Evolutionary conservation across 2,329 filamentous ascomycete species (phyloP).

Genomic region (Colletotrichum tofieldiae): DNA sequence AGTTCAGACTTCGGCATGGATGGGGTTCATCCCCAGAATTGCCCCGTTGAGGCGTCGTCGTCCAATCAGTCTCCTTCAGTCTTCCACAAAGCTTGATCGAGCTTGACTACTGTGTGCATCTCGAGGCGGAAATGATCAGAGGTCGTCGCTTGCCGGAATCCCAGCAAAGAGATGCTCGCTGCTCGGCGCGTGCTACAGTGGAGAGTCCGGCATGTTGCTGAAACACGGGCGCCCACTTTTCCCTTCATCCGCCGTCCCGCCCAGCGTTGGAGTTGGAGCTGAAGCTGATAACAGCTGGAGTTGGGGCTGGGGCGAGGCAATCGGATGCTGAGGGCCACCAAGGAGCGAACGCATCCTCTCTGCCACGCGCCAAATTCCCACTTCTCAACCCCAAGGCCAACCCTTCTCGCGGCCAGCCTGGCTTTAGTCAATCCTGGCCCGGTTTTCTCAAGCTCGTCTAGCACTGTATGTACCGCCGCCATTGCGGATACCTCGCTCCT

Average conservation of each 20-base stretch:
- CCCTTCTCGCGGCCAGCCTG: background rate
- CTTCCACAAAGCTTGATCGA: constrained; percentile 41
- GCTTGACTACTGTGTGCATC: constrained; percentile 35
- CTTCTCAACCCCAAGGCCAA: background rate
- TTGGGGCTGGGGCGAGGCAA: constrained; percentile 9
- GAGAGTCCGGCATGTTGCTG: constrained; percentile 36
- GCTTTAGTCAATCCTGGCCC: background rate
- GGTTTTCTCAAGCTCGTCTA: background rate
- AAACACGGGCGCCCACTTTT: constrained; percentile 37
- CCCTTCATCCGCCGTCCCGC: constrained; percentile 23
- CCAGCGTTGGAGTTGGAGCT: background rate
- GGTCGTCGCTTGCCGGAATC: constrained; percentile 1
- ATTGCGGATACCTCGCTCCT: background rate
- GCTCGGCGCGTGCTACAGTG: constrained; percentile 37
- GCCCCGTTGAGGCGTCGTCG: constrained; percentile 5
- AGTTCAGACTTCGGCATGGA: constrained; percentile 27
- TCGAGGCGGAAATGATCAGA: constrained; percentile 41
- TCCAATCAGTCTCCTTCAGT: constrained; percentile 34
- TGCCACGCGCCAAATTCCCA: background rate
- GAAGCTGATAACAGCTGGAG: background rate
- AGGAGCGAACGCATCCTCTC: background rate
- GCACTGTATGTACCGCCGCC: background rate
- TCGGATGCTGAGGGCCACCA: constrained; percentile 26
- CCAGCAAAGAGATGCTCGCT: constrained; percentile 20
- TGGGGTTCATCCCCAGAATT: background rate